Percentiles rank a stretch among this genome's conserved stretches.
These are phyloP conservation scores for Fusarium subtropicale DNA, from an alignment of 2,329 filamentous ascomycete species.

Conservation along the genomic window DNA sequence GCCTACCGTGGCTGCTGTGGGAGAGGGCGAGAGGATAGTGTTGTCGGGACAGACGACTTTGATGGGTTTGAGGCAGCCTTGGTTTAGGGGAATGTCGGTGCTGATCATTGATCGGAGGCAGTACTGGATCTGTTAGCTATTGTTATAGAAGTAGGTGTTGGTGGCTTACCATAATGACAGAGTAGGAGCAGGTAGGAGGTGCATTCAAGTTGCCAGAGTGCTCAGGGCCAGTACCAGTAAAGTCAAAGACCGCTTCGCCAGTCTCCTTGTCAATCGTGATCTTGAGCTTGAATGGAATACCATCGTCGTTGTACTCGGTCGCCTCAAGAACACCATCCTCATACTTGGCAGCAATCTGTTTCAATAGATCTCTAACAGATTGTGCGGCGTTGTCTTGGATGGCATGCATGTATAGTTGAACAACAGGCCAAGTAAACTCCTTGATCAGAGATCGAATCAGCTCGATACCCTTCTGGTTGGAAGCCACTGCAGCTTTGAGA, in stretches of 20 bases:
- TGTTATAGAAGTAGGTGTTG: rapidly evolving
- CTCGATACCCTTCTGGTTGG: conserved; percentile 86
- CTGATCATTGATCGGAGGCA: conserved; percentile 50
- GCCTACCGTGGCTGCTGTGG: conserved; percentile 51
- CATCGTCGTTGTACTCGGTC: conserved; percentile 87
- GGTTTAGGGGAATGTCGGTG: conserved; percentile 52
- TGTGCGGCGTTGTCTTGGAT: conserved; percentile 85
- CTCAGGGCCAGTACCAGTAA: conserved; percentile 48
- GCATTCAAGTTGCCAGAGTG: conserved; percentile 49
- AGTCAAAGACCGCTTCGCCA: conserved; percentile 77
- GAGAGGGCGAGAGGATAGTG: conserved; percentile 51
- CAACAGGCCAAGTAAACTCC: conserved; percentile 81
- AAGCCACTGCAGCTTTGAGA: conserved; percentile 85
- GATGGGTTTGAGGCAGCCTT: conserved; percentile 62
- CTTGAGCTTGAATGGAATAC: conserved; percentile 79
- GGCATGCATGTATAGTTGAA: conserved; percentile 85
- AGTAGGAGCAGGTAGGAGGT: conserved; percentile 48
- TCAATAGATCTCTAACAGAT: conserved; percentile 79
- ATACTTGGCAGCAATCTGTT: conserved; percentile 75
- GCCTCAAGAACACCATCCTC: conserved; percentile 77
- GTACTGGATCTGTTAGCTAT: conserved; percentile 39
- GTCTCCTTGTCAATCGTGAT: conserved; percentile 79
- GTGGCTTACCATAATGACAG: conserved; percentile 46
- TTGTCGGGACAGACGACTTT: conserved; percentile 46
- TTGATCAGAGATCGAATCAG: conserved; percentile 79